These are phyloP conservation scores for Mycena indigotica DNA, from an alignment of 768 basidiomycete species.

Conservation along the genomic window DNA sequence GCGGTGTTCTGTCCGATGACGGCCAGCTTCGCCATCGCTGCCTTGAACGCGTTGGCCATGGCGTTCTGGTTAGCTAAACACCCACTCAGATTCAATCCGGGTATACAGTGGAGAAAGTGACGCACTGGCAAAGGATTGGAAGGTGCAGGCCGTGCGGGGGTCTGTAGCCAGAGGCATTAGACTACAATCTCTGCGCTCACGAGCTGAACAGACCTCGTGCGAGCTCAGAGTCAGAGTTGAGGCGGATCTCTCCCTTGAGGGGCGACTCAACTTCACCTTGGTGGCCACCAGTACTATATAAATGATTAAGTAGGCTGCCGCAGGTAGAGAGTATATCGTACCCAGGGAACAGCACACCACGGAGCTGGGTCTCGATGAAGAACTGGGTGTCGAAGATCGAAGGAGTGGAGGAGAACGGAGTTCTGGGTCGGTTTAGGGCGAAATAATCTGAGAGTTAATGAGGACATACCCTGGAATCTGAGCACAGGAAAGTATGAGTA, in stretches of 20 bases:
- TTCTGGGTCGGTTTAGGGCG: constrained; percentile 7
- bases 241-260: constrained; percentile 21
- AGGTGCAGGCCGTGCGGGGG: constrained; percentile 38
- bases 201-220: constrained; percentile 20
- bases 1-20: constrained; percentile 31
- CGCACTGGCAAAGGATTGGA: constrained; percentile 36
- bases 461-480: no score
- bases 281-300: constrained; percentile 28
- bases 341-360: background rate
- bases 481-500: no score
- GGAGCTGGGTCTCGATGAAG: constrained; percentile 23
- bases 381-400: constrained; percentile 25
- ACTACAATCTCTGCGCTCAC: constrained; percentile 19
- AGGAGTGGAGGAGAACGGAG: constrained; percentile 25
- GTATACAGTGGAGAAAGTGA: background rate
- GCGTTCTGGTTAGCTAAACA: constrained; percentile 24
- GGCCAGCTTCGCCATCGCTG: constrained; percentile 36
- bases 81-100: background rate
- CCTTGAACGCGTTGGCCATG: constrained; percentile 27
- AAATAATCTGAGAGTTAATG: constrained; percentile 10
- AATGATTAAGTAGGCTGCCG: no score
- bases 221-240: constrained; percentile 20
- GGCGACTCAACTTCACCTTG: constrained; percentile 22
- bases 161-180: constrained; percentile 25
- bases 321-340: no score